phyloP scores from a whole-genome alignment of 306 rosid genomes.

The Echinosophora koreensis region DNA sequence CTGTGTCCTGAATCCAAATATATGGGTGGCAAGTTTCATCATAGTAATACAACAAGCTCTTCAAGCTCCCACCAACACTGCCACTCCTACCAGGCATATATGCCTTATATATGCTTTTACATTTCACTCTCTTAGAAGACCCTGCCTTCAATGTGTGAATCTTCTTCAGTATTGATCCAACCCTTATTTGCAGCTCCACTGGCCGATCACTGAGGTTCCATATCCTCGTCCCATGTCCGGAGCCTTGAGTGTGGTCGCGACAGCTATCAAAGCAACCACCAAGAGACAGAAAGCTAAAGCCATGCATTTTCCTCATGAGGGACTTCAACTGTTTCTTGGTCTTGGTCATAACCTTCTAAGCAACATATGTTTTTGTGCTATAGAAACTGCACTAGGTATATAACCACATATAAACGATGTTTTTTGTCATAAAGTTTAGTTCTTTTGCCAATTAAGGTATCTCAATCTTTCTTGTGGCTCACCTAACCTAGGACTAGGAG shows the following conservation, averaged over 20 bases:
- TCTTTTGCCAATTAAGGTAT: conserved; percentile 27
- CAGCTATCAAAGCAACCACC: conserved; percentile 88
- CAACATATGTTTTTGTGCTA: conserved; percentile 30
- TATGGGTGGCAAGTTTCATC: conserved; percentile 95
- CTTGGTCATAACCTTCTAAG: conserved; percentile 28
- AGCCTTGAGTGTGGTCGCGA: conserved; percentile 67
- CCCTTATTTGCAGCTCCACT: conserved; percentile 95
- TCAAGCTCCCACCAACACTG: conserved; percentile 55
- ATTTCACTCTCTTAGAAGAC: conserved; percentile 79
- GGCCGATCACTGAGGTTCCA: conserved; percentile 91
- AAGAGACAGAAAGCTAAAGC: conserved; percentile 54
- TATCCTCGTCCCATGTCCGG: conserved; percentile 84
- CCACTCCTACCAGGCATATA: conserved; percentile 70
- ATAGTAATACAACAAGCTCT: conserved; percentile 78
- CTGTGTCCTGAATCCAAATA: conserved; percentile 84
- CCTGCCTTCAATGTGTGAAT: conserved; percentile 87
- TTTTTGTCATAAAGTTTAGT: conserved; percentile 12
- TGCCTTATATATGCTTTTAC: conserved; percentile 87
- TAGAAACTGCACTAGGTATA: conserved; percentile 21
- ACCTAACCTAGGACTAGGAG: too few relatives aligned
- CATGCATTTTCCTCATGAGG: conserved; percentile 58
- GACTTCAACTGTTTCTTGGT: conserved; percentile 47
- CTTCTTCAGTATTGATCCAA: conserved; percentile 86
- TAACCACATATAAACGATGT: background rate
- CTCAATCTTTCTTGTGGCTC: conserved; percentile 7